Percentiles rank a stretch among this genome's conserved stretches.
Evolutionary conservation across 192 early-diverging fungal species (phyloP).

Genomic region (Gamsiella multidivaricata): DNA sequence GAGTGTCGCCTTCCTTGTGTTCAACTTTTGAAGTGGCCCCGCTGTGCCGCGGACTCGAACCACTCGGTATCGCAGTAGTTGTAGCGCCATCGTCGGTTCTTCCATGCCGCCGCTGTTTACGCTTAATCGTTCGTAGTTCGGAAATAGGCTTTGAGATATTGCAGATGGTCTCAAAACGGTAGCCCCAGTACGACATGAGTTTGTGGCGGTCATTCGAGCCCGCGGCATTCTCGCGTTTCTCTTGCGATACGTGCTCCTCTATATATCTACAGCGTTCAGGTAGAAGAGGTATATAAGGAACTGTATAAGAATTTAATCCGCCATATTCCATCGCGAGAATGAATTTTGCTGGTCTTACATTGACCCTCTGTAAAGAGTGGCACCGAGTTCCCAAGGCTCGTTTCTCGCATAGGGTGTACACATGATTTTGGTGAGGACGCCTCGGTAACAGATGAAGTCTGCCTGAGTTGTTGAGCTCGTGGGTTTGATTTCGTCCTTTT

Average conservation of each 20-base stretch:
- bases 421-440: conserved; percentile 90
- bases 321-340: neutral
- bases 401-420: conserved; percentile 78
- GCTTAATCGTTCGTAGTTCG: conserved; percentile 31
- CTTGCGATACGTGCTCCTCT: conserved; percentile 72
- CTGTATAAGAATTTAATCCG: neutral
- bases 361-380: conserved; percentile 72
- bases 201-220: conserved; percentile 65
- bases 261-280: conserved; percentile 70
- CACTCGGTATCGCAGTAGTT: too few species aligned
- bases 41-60: too few species aligned
- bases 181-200: conserved; percentile 88
- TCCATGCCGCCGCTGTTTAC: too few species aligned
- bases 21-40: too few species aligned
- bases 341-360: conserved; percentile 22
- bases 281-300: conserved; percentile 18
- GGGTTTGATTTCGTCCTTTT: conserved; percentile 38
- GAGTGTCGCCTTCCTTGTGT: too few species aligned
- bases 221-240: conserved; percentile 47
- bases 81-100: too few species aligned
- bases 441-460: conserved; percentile 77
- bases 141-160: conserved; percentile 70
- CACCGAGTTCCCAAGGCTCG: conserved; percentile 88
- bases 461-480: conserved; percentile 17
- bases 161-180: conserved; percentile 87